Conservation (phyloP, 352 stramenopile genomes). For the Phytophthora hibernalis region DNA sequence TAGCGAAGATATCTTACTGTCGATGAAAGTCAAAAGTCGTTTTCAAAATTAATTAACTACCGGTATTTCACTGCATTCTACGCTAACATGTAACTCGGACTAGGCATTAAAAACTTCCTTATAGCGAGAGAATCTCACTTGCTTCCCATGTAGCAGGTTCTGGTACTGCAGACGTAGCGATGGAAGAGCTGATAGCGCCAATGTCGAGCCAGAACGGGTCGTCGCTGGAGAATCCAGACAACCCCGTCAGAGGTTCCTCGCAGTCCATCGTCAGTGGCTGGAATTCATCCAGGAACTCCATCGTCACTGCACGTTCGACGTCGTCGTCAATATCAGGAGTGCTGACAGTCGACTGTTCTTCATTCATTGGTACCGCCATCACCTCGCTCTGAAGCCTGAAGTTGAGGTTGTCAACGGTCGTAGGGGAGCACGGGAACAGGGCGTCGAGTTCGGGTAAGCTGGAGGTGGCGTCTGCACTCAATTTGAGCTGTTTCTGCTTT, state of each 20-base stretch:
- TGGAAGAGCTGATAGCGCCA: conserved; percentile 26
- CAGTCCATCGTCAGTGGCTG: conserved; percentile 33
- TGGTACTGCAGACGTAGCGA: conserved; percentile 20
- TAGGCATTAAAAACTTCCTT: conserved; percentile 28
- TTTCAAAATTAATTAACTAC: too few relatives aligned
- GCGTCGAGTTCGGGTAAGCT: conserved; percentile 12
- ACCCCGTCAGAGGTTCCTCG: conserved; percentile 18
- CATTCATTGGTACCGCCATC: neutral
- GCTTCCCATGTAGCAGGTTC: conserved; percentile 15
- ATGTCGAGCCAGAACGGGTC: conserved; percentile 33
- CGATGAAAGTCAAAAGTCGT: too few relatives aligned
- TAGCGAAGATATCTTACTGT: conserved; percentile 28
- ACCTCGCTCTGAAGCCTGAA: conserved; percentile 13
- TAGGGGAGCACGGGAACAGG: conserved; percentile 21
- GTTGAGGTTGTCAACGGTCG: conserved; percentile 18
- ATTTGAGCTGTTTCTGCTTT: conserved; percentile 35
- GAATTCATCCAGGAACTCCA: conserved; percentile 43
- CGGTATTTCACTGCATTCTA: conserved; percentile 36
- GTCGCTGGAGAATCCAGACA: conserved; percentile 25
- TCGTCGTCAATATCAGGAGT: conserved; percentile 10
- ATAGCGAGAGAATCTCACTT: conserved; percentile 28
- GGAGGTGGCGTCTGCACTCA: conserved; percentile 5
- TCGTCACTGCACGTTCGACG: conserved; percentile 29
- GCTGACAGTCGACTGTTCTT: neutral
- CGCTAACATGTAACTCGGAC: conserved; percentile 27